Evolutionary conservation across 1,284 basidiomycete genomes (phyloP), one percentile per base, ranked within the genome.

Genomic region (Sporisorium graminicola): DNA sequence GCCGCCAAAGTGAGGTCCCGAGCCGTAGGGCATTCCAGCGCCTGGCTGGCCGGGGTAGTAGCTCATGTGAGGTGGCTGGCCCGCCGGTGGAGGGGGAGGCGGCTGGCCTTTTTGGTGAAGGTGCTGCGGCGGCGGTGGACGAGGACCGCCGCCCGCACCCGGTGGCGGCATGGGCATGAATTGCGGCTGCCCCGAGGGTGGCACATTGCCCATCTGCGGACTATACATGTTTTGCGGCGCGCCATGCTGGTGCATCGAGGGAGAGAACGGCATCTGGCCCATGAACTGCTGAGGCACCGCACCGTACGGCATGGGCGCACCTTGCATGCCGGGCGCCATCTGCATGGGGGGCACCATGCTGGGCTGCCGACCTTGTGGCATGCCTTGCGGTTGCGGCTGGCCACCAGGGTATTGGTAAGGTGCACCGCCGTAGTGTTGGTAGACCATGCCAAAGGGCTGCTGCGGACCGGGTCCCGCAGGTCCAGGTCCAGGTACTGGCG

Each of bases 181-280:
- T n/a, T 74, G 76, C 60, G 65, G 66, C 56, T 64, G 64, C 24
- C 50, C 58, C 13, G 61, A 31, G 18, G 65, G 66, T 0, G 71
- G 61, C 24, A 73, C 71, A 24, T 76, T 74, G 33, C 63, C 78
- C 77, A 82, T 81, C 57, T 79, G 80, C 42, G 80, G 80, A 26
- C 77, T 79, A 59, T 82, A 82, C 69, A 82, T 74, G 47, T 61
- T 67, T 54, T 71, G 77, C 24, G 76, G 70, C 9, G 53, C 77
- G 16, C 68, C 77, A 27, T 81, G 79, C 27, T 74, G 69, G 35
- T 75, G 77, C 72, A 82, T 74, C n/a, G 72, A 60, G 13, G 77
- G 75, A 16, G 77, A 79, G 58, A 82, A 82, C 8, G 71, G 79
- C 73, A 82, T 77, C 49, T 73, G 70, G 14, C 70, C 65, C 72